phyloP scores from a whole-genome alignment of 148 eudicot species.

The Mesembryanthemum crystallinum region DNA sequence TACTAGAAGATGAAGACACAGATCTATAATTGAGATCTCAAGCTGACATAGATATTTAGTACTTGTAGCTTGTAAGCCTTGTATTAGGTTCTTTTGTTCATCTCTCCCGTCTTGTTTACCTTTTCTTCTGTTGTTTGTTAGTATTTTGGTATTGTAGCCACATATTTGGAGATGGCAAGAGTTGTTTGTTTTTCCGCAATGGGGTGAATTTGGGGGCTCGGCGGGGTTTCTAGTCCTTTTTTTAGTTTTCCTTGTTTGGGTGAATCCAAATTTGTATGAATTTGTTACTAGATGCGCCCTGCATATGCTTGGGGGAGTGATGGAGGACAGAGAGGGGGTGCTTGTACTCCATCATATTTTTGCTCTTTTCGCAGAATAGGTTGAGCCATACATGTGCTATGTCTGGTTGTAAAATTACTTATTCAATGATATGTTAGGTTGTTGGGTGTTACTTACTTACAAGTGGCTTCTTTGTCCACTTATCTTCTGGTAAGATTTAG shows the following conservation, averaged over 20 bases:
- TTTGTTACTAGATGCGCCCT: conserved; percentile 15
- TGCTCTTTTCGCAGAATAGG: neutral
- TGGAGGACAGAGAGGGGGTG: conserved; percentile 15
- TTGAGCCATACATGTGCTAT: conserved; percentile 16
- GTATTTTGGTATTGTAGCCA: conserved; percentile 13
- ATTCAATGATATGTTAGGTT: conserved; percentile 29
- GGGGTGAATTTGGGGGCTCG: conserved; percentile 17
- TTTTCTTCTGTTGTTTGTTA: neutral
- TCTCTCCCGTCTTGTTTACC: neutral
- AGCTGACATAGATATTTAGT: conserved; percentile 29
- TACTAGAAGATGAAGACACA: conserved; percentile 2
- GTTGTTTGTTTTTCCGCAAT: neutral
- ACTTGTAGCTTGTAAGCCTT: conserved; percentile 23
- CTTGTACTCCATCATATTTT: conserved; percentile 25
- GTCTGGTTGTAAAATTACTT: conserved; percentile 20
- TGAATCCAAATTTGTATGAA: conserved; percentile 13
- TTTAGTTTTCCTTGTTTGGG: neutral
- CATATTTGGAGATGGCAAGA: conserved; percentile 24
- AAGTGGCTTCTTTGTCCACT: conserved; percentile 14
- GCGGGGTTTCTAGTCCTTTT: conserved; percentile 22
- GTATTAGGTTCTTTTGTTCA: neutral
- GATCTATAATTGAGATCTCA: conserved; percentile 18
- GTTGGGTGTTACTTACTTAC: conserved; percentile 23
- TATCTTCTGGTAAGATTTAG: neutral
- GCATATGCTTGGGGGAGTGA: conserved; percentile 12